These are phyloP conservation scores for Trifolium repens DNA, from an alignment of 306 rosid species.

Conservation along the genomic window DNA sequence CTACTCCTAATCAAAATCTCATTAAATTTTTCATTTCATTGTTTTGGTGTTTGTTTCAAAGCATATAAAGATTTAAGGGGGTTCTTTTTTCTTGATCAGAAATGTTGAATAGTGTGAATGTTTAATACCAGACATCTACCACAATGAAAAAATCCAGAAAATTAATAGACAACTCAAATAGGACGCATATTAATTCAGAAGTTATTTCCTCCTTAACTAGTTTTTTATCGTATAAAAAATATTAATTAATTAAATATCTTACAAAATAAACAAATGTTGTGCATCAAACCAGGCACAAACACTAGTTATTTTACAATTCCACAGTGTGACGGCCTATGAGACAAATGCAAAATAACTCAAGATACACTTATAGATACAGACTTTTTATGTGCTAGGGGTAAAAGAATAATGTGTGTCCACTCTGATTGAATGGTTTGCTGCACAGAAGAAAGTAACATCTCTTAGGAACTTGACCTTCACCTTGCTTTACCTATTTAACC, in stretches of 20 bases:
- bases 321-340: background rate
- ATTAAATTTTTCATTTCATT: too few species aligned
- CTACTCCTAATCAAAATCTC: too few species aligned
- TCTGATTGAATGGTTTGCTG: constrained; percentile 31
- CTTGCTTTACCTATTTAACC: background rate
- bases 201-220: background rate
- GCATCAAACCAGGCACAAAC: background rate
- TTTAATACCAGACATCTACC: background rate
- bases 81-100: too few species aligned
- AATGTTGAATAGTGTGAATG: background rate
- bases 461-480: constrained; percentile 38
- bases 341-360: constrained; percentile 1
- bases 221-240: background rate
- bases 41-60: too few species aligned
- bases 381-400: constrained; percentile 32
- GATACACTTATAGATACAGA: constrained; percentile 35
- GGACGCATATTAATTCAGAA: background rate
- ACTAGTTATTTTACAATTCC: constrained; percentile 37
- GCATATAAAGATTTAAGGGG: too few species aligned
- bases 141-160: background rate
- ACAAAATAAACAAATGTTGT: background rate
- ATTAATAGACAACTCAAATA: background rate
- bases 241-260: background rate
- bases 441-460: constrained; percentile 26
- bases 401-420: constrained; percentile 32